phyloP scores from a whole-genome alignment of 768 basidiomycete species.

The Astraeus odoratus region DNA sequence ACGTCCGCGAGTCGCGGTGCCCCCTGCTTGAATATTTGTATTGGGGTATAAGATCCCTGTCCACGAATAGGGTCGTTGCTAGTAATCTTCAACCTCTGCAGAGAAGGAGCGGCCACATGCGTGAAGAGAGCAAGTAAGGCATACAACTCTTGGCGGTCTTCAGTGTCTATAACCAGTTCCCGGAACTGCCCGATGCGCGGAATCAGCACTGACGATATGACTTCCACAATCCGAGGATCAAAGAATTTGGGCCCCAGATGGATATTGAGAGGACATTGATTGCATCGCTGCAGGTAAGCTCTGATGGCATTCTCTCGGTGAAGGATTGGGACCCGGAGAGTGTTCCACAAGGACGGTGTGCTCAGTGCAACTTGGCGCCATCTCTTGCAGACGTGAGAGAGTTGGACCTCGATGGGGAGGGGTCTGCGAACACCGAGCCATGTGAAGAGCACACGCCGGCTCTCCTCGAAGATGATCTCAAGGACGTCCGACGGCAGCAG shows the following conservation, averaged over 20 bases:
- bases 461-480: conserved; percentile 28
- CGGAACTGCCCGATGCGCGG: conserved; percentile 27
- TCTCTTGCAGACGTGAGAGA: conserved; percentile 29
- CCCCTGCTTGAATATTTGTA: conserved; percentile 27
- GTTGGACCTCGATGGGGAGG: conserved; percentile 27
- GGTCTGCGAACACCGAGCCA: conserved; percentile 24
- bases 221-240: conserved; percentile 17
- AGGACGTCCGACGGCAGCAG: conserved; percentile 27
- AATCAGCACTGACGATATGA: conserved; percentile 21
- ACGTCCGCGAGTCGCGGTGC: conserved; percentile 25
- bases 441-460: conserved; percentile 20
- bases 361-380: conserved; percentile 31
- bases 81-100: conserved; percentile 24
- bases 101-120: conserved; percentile 18
- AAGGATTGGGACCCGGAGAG: conserved; percentile 27
- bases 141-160: conserved; percentile 26
- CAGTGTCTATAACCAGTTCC: conserved; percentile 25
- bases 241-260: conserved; percentile 25
- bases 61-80: conserved; percentile 18
- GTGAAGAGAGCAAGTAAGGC: conserved; percentile 17
- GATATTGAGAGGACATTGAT: conserved; percentile 25
- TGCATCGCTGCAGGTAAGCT: conserved; percentile 26
- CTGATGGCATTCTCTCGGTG: conserved; percentile 22
- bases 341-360: conserved; percentile 30
- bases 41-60: conserved; percentile 22